Percentiles rank a stretch among this genome's conserved stretches.
These are phyloP conservation scores for Rhinocladiella mackenziei DNA, from an alignment of 2,329 filamentous ascomycete species.

Conservation along the genomic window DNA sequence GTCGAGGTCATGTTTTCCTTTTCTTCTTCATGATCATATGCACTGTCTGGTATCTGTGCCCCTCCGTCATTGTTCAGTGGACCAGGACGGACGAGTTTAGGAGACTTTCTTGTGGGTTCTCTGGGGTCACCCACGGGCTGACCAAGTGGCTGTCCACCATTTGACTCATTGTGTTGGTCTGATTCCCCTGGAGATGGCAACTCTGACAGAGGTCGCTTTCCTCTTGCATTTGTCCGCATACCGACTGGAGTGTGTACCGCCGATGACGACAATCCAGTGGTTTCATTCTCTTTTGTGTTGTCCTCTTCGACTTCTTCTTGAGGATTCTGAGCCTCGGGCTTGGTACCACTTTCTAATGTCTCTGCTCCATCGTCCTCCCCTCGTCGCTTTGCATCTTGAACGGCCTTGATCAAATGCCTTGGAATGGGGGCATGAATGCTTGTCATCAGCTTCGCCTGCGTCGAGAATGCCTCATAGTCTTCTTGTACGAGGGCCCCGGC, in stretches of 20 bases:
- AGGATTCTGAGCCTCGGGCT: constrained; percentile 20
- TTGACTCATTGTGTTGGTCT: no score
- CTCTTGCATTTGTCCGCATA: constrained; percentile 36
- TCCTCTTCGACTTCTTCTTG: constrained; percentile 31
- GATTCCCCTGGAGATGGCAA: constrained; percentile 37
- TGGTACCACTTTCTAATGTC: constrained; percentile 3
- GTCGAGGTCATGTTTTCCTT: constrained; percentile 4
- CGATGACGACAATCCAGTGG: constrained; percentile 27
- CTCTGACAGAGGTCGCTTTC: constrained; percentile 44
- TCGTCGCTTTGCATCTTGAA: constrained; percentile 51
- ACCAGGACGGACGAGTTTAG: constrained; percentile 35
- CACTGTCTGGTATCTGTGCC: constrained; percentile 25
- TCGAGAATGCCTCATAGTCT: constrained; percentile 55
- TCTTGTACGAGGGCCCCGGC: constrained; percentile 58
- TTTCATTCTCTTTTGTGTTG: constrained; percentile 48
- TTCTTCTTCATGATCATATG: constrained; percentile 31
- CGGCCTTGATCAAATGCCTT: constrained; percentile 40
- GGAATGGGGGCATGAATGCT: constrained; percentile 58
- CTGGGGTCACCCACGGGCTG: not conserved
- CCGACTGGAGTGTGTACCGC: constrained; percentile 36
- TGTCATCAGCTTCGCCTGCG: constrained; percentile 58
- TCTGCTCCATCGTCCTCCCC: constrained; percentile 46
- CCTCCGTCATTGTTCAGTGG: constrained; percentile 4
- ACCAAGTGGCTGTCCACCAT: not conserved
- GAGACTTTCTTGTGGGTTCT: constrained; percentile 34